Evolutionary conservation across 208 protist species (phyloP).

Genomic region (Herpetomonas tarakana): DNA sequence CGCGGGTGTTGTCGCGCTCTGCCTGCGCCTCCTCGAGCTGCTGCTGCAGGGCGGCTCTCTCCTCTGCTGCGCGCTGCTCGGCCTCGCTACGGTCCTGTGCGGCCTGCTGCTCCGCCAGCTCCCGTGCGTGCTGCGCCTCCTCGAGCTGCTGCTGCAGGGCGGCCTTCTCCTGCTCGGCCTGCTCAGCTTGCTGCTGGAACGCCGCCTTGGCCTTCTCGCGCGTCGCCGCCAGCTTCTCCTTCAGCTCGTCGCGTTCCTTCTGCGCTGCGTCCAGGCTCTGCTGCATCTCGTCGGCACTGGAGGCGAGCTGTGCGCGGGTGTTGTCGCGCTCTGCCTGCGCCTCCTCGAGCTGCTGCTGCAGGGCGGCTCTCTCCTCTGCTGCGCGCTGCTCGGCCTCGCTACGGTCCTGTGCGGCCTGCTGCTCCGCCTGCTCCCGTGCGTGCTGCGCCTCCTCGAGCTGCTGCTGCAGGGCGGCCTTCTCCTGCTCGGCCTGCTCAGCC

Average conservation of each 20-base stretch:
- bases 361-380: conserved; percentile 8
- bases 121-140: conserved; percentile 5
- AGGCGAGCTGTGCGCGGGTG: conserved; percentile 10
- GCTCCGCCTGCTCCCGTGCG: conserved; percentile 2
- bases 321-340: conserved; percentile 21
- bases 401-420: too few species aligned
- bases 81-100: too few species aligned
- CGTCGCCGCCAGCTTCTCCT: conserved; percentile 9
- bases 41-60: conserved; percentile 5
- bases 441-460: conserved; percentile 4
- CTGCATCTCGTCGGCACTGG: conserved; percentile 18
- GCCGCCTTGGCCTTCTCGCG: not conserved
- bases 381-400: too few species aligned
- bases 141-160: conserved; percentile 11
- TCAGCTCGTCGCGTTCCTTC: conserved; percentile 9
- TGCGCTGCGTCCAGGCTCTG: conserved; percentile 7
- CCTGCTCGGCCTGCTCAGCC: not conserved
- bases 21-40: too few species aligned
- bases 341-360: too few species aligned
- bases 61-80: conserved; percentile 10
- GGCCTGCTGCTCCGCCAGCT: not conserved
- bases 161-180: not conserved
- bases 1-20: conserved; percentile 19
- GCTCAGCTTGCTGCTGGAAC: not conserved
- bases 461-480: not conserved